Conservation (phyloP, 192 early-diverging fungal species). For the Allomyces javanicus region DNA sequence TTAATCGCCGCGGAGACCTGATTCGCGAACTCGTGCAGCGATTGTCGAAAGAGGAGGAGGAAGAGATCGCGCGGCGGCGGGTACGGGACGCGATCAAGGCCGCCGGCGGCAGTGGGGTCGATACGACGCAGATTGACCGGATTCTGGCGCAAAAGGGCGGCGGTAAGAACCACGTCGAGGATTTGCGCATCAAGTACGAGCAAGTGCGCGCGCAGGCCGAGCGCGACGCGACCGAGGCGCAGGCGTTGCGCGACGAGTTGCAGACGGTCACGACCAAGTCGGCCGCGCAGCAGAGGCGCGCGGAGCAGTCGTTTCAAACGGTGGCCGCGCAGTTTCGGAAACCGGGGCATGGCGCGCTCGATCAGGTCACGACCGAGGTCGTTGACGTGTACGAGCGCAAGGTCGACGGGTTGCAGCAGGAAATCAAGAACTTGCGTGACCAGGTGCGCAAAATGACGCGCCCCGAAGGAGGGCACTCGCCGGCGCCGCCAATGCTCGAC, state of each 20-base stretch:
- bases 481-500: neutral
- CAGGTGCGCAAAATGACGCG: conserved; percentile 1
- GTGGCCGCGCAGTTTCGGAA: conserved; percentile 10
- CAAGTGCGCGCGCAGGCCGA: neutral
- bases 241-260: neutral
- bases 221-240: neutral
- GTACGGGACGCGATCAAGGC: neutral
- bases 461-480: neutral
- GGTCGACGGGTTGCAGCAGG: conserved; percentile 6
- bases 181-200: neutral
- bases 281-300: neutral
- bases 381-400: conserved; percentile 19
- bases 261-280: neutral
- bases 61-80: no score
- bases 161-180: neutral
- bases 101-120: neutral
- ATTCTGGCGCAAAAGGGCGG: neutral
- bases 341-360: conserved; percentile 14
- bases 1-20: neutral
- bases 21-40: neutral
- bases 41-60: neutral
- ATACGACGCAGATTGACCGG: neutral
- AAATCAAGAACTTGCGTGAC: conserved; percentile 8
- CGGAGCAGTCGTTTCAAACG: conserved; percentile 1
- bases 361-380: conserved; percentile 20